Conservation (phyloP, 2,329 filamentous ascomycete species). For the Aspergillus nomiae region DNA sequence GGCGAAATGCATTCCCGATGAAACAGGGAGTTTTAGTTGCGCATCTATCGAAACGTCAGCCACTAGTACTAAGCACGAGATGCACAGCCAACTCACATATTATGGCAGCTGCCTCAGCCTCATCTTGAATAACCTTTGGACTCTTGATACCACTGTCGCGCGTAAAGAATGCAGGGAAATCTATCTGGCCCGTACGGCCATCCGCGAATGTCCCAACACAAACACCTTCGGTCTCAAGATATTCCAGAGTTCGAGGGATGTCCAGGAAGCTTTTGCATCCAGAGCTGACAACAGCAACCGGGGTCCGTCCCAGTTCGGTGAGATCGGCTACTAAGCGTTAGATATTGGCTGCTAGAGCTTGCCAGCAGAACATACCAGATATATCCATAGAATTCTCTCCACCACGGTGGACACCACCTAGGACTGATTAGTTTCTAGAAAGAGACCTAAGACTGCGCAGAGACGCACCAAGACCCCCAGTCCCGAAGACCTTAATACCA, state of each 20-base stretch:
- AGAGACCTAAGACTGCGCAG: too few relatives aligned
- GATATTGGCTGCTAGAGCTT: not conserved
- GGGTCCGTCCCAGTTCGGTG: slow-evolving; percentile 86
- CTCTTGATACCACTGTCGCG: slow-evolving; percentile 82
- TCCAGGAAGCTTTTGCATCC: slow-evolving; percentile 97
- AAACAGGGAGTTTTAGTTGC: slow-evolving; percentile 70
- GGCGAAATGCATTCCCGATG: slow-evolving; percentile 81
- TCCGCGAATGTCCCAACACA: slow-evolving; percentile 88
- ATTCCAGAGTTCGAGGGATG: slow-evolving; percentile 84
- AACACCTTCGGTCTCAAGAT: slow-evolving; percentile 70
- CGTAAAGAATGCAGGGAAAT: slow-evolving; percentile 93
- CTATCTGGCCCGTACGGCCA: slow-evolving; percentile 69
- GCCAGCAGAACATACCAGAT: slow-evolving; percentile 54
- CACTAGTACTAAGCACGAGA: slow-evolving; percentile 7
- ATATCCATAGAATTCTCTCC: slow-evolving; percentile 87
- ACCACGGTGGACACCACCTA: slow-evolving; percentile 83
- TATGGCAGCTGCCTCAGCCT: slow-evolving; percentile 84
- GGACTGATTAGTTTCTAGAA: slow-evolving; percentile 15
- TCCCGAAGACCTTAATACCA: slow-evolving; percentile 90
- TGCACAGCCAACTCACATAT: slow-evolving; percentile 59
- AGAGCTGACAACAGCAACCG: slow-evolving; percentile 83
- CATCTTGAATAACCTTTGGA: slow-evolving; percentile 72
- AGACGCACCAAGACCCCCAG: slow-evolving; percentile 72
- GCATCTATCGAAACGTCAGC: slow-evolving; percentile 54
- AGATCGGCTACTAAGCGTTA: slow-evolving; percentile 68